Base-by-base conservation (phyloP, 306 rosid species). In the Inga laurina region DNA sequence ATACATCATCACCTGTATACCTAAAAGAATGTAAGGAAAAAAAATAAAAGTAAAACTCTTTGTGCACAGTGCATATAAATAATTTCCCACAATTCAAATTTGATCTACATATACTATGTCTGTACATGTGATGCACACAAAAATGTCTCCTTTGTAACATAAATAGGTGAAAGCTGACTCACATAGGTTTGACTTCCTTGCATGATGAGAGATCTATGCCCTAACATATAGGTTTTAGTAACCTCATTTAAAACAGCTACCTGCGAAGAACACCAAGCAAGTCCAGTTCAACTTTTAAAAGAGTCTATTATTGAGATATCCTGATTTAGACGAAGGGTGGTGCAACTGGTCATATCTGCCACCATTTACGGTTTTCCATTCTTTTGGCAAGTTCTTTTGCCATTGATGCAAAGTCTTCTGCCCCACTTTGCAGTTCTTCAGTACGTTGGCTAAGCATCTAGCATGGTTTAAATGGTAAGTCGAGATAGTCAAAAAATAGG, bases 331-430 rank as follows among this genome's bases (percentile, higher is more conserved):
- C 49, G 72, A 75, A 8, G 75, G 79, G 70, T 65, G 87, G 74
- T 39, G 73, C 86, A 83, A 54, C 75, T 61, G 24, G 24, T 83
- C 84, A 93, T 81, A 93, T 72, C 65, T 95, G 94, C 97, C 98
- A 95, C 98, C 98, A 93, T 89, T 95, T 93, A 48, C 95, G 95
- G 85, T 87, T 92, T 89, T 93, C 97, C 95, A 93, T 90, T 81
- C 85, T 89, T 85, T 90, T 91, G 64, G 92, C 91, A 16, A 93
- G 91, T 86, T 95, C 96, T 62, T 75, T 82, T 57, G 98, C 97
- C 97, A 91, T 82, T 35, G 94, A 88, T 86, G 97, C 94, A 52
- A 95, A 95, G 87, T 92, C 86, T 88, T 93, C 86, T 4, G 97
- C 93, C 61, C 97, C 97, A 84, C 41, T 85, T 82, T 84, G 81